Base-by-base conservation (phyloP, 2,329 filamentous ascomycete genomes). In the Dichotomopilus funicola region DNA sequence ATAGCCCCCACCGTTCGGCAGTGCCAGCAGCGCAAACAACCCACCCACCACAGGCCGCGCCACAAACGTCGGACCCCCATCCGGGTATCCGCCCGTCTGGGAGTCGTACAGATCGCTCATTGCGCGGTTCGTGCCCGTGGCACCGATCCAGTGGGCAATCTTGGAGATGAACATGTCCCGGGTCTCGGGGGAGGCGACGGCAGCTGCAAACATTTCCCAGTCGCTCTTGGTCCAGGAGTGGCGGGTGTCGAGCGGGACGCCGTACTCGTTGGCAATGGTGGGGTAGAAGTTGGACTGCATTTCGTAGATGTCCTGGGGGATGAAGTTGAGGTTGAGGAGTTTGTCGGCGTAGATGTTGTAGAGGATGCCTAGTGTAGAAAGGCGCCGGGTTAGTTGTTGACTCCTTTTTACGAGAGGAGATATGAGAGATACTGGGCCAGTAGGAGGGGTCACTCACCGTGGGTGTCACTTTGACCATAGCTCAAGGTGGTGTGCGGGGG, bases 161-260 rank as follows among this genome's bases (percentile, higher is more conserved):
- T 81, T 78, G 49, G 81, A 74, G 51, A 92, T 75, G 63, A 95
- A 88, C 67, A 84, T 76, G 9, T 76, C 71, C 53, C 83, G 78
- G 1, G 87, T 87, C 35, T 75, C 70, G 52, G 75, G 69, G 43
- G 77, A 78, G 0, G 88, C 80, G 9, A 91, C 85, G 8, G 89
- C 86, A n/a, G 90, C 90, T 5, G 83, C 82, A 73, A 91, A 91
- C 68, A 94, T 83, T 67, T 91, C 84, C 90, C 90, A 95, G 73
- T 95, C 90, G 0, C 82, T 83, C 73, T 95, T 95, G 59, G 89
- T 88, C 73, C 90, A 92, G 1, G 85, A 74, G 71, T 94, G 88
- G 49, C 90, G 83, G 46, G 82, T 86, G 73, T 95, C 90, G 8
- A 95, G 82, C 0, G 89, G 86, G 0, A 95, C 78, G n/a, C 89